Conservation (phyloP, 2,329 filamentous ascomycete genomes). For the Cytospora piceicola region DNA sequence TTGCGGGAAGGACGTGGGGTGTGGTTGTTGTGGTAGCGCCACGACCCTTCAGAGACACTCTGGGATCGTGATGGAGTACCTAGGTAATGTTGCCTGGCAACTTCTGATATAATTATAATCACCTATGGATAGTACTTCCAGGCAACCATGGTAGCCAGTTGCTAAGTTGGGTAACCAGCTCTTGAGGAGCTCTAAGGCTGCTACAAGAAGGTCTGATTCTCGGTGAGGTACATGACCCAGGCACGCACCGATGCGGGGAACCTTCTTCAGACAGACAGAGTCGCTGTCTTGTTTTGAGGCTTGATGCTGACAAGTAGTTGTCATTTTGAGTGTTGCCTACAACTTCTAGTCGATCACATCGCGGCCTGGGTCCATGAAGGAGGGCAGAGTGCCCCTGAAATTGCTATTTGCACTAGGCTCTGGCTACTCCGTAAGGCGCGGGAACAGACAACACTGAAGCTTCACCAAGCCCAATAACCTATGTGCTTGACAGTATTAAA, state of each 20-base stretch:
- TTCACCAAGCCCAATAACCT: too few species aligned
- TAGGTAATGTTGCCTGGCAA: background rate
- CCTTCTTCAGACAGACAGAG: background rate
- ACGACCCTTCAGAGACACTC: background rate
- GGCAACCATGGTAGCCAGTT: background rate
- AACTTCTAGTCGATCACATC: background rate
- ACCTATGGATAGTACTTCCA: background rate
- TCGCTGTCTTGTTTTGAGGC: background rate
- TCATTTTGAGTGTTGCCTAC: background rate
- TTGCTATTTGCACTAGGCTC: background rate
- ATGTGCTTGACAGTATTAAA: too few species aligned
- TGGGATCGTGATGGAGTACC: background rate
- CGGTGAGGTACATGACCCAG: background rate
- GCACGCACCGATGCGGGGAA: background rate
- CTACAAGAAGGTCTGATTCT: background rate
- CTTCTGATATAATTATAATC: background rate
- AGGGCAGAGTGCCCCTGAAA: background rate
- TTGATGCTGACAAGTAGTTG: background rate
- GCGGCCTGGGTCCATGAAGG: background rate
- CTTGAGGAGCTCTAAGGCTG: background rate
- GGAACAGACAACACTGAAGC: background rate
- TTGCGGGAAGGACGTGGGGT: too few species aligned
- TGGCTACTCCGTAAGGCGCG: background rate
- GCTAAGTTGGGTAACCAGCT: background rate
- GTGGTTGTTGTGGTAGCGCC: background rate